Evolutionary conservation across 176 grass and related monocot species (phyloP), one percentile per base, ranked within the genome.

Genomic region (Hyparrhenia diplandra): DNA sequence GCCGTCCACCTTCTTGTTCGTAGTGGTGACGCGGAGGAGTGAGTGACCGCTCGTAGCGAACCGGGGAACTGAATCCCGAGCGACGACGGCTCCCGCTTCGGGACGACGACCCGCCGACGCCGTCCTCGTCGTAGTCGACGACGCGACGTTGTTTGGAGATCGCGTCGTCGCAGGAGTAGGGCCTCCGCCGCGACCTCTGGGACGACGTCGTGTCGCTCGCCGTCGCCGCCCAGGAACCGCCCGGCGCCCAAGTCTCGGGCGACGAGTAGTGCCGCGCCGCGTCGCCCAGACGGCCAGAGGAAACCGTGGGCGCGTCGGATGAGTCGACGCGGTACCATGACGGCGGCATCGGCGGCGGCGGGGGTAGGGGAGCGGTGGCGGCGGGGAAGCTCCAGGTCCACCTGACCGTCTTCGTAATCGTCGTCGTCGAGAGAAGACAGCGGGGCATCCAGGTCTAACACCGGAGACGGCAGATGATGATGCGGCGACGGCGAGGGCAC

Each of bases 351-450:
- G 27, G 28, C 24, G 64, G 29, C 0, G 68, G 55, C 23, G n/a
- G 21, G 23, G 83, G n/a, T 1, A 37, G 30, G 2, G n/a, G n/a
- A n/a, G n/a, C n/a, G n/a, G n/a, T n/a, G n/a, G n/a, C n/a, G n/a
- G n/a, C n/a, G n/a, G n/a, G n/a, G n/a, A n/a, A n/a, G n/a, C n/a
- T 5, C 28, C 28, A 37, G 30, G 2, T 80, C 40, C 68, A 2
- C 32, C 13, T 34, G n/a, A n/a, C n/a, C 64, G 3, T 68, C 63
- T 10, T 43, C 52, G 1, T 47, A 64, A 3, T 47, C 74, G 21
- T 78, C 73, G 8, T 47, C 74, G 21, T 78, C 83, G 21, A 85
- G 83, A 39, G 54, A 41, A 4, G 74, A 78, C 39, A 71, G 6
- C 11, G 74, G 40, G 10, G 39, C 65, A 2, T 85, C 74, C 5